Evolutionary conservation across 176 grass and related monocot species (phyloP), one percentile per base, ranked within the genome.

Genomic region (Avena insularis): DNA sequence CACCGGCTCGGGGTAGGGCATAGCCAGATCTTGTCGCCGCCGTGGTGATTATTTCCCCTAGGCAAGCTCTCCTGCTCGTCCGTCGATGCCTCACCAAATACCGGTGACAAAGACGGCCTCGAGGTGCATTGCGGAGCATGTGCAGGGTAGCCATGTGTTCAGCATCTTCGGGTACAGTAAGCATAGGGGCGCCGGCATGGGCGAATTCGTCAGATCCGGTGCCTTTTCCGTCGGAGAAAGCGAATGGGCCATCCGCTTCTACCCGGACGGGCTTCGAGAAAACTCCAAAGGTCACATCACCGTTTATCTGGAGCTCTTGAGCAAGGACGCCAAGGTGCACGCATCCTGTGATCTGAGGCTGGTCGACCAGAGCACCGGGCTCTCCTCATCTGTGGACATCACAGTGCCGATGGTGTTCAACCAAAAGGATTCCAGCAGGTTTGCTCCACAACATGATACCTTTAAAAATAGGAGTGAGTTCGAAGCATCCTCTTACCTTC

Each of bases 141-240:
- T 65, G 62, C 5, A 65, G 25, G 62, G 62, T 12, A 65, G 62
- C 62, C 62, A 65, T 65, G 62, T 65, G 23, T 65, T 31, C 25
- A 65, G 25, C 62, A 65, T 65, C 62, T 65, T 65, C 12, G 23
- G 62, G 62, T 65, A 65, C 62, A 65, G 62, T 23, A 64, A 64
- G 61, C 62, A 14, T 14, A 65, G 25, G 62, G 25, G 62, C 25
- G 12, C 12, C 10, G 23, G 23, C 61, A 0, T 64, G 9, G 62
- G 25, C 25, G 11, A 31, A 27, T 7, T 65, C 25, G 4, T 65
- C 62, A 29, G 1, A 5, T 65, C 62, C 25, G 25, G 62, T 12
- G 62, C 12, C 12, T 65, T 65, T 65, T 65, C 62, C 10, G 25
- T 65, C 62, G 62, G 25, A 12, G 62, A 4, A 27, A 4, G 31